Percentiles rank a stretch among this genome's conserved stretches.
Conservation (phyloP, 768 basidiomycete genomes). For the Trametes cubensis region DNA sequence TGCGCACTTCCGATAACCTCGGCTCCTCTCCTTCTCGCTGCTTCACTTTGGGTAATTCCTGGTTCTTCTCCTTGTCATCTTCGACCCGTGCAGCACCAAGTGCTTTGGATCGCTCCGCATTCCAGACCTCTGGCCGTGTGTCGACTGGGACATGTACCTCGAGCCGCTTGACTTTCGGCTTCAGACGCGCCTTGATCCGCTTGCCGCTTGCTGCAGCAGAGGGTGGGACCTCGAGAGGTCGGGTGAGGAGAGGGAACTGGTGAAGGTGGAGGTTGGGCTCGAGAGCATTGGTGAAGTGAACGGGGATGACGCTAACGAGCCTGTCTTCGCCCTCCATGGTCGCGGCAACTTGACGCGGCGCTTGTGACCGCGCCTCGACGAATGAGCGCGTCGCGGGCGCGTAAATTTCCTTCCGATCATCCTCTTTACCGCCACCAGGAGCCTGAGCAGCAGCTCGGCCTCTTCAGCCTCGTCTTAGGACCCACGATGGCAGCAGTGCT, state of each 20-base stretch:
- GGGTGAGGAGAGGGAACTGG: slow-evolving; percentile 77
- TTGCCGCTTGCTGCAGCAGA: slow-evolving; percentile 75
- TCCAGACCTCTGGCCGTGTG: slow-evolving; percentile 80
- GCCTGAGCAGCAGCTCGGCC: not conserved
- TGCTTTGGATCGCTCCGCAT: slow-evolving; percentile 65
- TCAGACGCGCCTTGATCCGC: slow-evolving; percentile 72
- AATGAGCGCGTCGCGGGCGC: slow-evolving; percentile 14
- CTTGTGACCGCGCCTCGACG: slow-evolving; percentile 14
- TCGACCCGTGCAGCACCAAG: slow-evolving; percentile 67
- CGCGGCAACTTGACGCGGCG: slow-evolving; percentile 3
- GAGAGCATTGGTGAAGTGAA: slow-evolving; percentile 68
- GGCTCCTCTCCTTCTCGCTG: slow-evolving; percentile 56
- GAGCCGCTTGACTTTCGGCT: slow-evolving; percentile 59
- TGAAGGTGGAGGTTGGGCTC: slow-evolving; percentile 71
- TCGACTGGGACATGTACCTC: slow-evolving; percentile 87
- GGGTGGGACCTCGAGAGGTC: slow-evolving; percentile 76
- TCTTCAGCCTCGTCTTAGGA: not conserved
- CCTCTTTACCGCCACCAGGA: not conserved
- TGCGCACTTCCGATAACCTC: slow-evolving; percentile 67
- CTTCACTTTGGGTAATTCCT: slow-evolving; percentile 49
- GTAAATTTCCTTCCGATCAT: slow-evolving; percentile 19
- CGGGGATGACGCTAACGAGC: slow-evolving; percentile 67
- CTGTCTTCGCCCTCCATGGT: slow-evolving; percentile 51
- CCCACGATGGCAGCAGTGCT: not conserved
- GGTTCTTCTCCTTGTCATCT: slow-evolving; percentile 80